phyloP scores from a whole-genome alignment of 768 basidiomycete genomes.

The Lentinus tigrinus region DNA sequence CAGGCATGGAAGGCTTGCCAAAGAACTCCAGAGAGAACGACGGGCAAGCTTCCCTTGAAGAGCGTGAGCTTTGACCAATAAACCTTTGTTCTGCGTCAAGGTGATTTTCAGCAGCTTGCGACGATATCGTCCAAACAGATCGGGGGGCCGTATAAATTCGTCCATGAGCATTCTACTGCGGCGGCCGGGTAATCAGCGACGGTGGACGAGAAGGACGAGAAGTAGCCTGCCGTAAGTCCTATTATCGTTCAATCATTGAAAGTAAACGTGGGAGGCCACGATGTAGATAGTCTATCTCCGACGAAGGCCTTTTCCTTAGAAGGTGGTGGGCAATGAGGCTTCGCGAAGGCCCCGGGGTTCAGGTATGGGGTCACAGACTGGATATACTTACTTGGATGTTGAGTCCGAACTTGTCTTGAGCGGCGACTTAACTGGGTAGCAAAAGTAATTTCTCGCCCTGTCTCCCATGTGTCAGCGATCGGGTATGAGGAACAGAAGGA shows the following conservation, averaged over 20 bases:
- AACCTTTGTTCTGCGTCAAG: no score
- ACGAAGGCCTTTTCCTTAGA: background rate
- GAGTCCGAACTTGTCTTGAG: background rate
- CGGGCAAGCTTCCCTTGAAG: no score
- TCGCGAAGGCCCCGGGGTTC: background rate
- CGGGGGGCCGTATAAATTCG: no score
- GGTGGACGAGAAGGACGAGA: background rate
- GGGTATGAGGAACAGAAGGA: no score
- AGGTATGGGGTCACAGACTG: background rate
- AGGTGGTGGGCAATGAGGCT: background rate
- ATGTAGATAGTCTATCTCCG: background rate
- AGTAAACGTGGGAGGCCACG: background rate
- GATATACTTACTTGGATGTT: background rate
- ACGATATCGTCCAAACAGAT: no score
- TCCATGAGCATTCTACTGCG: no score
- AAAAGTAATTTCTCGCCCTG: background rate
- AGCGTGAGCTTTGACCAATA: no score
- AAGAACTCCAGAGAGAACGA: no score
- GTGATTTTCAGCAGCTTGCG: no score
- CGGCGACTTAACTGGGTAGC: background rate
- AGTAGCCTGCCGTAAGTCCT: background rate
- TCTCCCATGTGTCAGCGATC: no score
- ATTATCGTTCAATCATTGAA: background rate
- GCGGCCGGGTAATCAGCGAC: no score
- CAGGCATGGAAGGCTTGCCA: no score